These are phyloP conservation scores for Metschnikowia cerradonensis DNA, from an alignment of 805 yeast species.

Conservation along the genomic window DNA sequence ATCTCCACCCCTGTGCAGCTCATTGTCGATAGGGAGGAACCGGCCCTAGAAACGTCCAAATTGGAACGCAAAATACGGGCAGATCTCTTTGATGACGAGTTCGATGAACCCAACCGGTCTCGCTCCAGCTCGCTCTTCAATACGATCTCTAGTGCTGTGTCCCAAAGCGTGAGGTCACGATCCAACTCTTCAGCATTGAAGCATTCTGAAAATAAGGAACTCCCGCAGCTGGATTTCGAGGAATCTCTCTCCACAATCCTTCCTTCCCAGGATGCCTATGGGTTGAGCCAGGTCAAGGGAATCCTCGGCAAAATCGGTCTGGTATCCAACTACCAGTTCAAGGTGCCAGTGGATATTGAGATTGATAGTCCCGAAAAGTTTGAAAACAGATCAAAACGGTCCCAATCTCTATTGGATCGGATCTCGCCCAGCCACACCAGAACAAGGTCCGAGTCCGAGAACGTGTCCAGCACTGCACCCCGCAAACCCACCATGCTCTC, in stretches of 20 bases:
- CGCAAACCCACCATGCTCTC: slow-evolving; percentile 4
- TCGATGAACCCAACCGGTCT: slow-evolving; percentile 22
- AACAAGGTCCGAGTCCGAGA: slow-evolving; percentile 36
- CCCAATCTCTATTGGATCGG: slow-evolving; percentile 25
- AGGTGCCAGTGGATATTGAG: slow-evolving; percentile 5
- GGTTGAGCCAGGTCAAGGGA: slow-evolving; percentile 31
- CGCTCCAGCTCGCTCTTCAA: slow-evolving; percentile 39
- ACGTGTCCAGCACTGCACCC: not conserved
- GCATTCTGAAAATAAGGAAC: slow-evolving; percentile 21
- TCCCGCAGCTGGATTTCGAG: slow-evolving; percentile 20
- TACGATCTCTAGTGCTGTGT: slow-evolving; percentile 32
- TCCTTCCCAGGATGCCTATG: slow-evolving; percentile 19
- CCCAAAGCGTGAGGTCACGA: slow-evolving; percentile 24
- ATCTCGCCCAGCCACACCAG: slow-evolving; percentile 36
- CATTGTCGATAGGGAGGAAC: slow-evolving; percentile 16
- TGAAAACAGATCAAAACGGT: slow-evolving; percentile 11
- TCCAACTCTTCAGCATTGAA: slow-evolving; percentile 32
- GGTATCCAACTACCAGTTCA: slow-evolving; percentile 12
- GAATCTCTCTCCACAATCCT: slow-evolving; percentile 14
- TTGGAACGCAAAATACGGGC: not conserved
- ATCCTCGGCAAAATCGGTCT: slow-evolving; percentile 33
- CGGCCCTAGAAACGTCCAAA: not conserved
- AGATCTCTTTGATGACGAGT: slow-evolving; percentile 12
- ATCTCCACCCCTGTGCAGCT: slow-evolving; percentile 26
- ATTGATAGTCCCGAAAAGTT: slow-evolving; percentile 1